phyloP scores from a whole-genome alignment of 208 protist genomes.

The Strigomonas culicis region DNA sequence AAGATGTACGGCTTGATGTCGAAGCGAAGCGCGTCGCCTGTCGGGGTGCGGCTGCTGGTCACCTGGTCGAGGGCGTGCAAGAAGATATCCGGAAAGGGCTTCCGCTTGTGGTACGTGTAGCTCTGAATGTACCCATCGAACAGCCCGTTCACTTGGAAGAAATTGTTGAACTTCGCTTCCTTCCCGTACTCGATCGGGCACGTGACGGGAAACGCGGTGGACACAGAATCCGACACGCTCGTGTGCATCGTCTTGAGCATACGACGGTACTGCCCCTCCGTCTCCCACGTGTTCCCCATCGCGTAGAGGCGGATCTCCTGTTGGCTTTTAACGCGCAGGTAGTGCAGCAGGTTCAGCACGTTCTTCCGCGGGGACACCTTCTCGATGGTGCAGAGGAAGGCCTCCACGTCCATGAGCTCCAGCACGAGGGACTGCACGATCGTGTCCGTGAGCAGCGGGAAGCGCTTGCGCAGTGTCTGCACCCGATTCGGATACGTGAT shows the following conservation, averaged over 20 bases:
- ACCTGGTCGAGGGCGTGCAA: constrained; percentile 56
- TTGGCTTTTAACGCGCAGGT: constrained; percentile 67
- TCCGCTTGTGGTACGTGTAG: constrained; percentile 69
- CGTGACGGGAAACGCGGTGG: constrained; percentile 36
- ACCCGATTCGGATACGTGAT: constrained; percentile 60
- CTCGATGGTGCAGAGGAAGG: constrained; percentile 69
- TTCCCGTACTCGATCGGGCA: constrained; percentile 64
- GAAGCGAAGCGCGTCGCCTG: constrained; percentile 58
- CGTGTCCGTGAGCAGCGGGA: constrained; percentile 56
- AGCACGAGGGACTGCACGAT: constrained; percentile 60
- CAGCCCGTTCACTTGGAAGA: constrained; percentile 59
- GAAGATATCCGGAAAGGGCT: constrained; percentile 80
- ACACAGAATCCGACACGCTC: constrained; percentile 32
- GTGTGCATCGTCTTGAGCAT: constrained; percentile 43
- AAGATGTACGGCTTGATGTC: constrained; percentile 69
- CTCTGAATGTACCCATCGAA: constrained; percentile 77
- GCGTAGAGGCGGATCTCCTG: constrained; percentile 74
- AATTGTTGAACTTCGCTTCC: background rate
- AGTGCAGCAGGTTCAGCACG: constrained; percentile 77
- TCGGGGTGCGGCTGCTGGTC: constrained; percentile 34
- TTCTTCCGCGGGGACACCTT: constrained; percentile 75
- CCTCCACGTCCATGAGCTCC: constrained; percentile 63
- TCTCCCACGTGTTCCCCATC: constrained; percentile 75
- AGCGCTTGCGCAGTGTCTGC: constrained; percentile 39
- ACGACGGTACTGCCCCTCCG: constrained; percentile 69